phyloP scores from a whole-genome alignment of 106 monocot species.

The Dioscorea alata region DNA sequence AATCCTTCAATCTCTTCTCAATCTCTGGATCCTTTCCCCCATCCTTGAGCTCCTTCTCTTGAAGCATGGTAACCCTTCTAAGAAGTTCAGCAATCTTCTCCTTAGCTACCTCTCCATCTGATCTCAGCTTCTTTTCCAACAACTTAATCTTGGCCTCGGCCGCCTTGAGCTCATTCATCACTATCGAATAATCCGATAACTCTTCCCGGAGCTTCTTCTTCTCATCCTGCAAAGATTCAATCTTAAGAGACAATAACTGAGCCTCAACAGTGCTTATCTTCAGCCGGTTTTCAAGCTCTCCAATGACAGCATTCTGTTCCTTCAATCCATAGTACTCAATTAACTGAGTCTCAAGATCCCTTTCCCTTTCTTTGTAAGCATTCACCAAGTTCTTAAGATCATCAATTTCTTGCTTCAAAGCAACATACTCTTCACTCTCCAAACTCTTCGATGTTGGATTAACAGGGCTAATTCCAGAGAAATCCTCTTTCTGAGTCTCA shows the following conservation, averaged over 20 bases:
- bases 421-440: constrained; percentile 2
- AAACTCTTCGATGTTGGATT: not conserved
- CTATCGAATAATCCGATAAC: constrained; percentile 20
- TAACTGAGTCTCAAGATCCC: constrained; percentile 38
- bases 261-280: constrained; percentile 25
- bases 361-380: constrained; percentile 41
- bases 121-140: constrained; percentile 39
- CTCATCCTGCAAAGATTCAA: constrained; percentile 51
- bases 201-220: constrained; percentile 47
- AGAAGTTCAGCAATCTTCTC: constrained; percentile 37
- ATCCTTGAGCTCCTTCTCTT: constrained; percentile 17
- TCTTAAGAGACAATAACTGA: constrained; percentile 33
- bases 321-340: constrained; percentile 47
- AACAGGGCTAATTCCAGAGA: not conserved
- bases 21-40: constrained; percentile 21
- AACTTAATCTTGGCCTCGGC: constrained; percentile 26
- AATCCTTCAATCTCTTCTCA: constrained; percentile 33
- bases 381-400: constrained; percentile 30
- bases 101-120: constrained; percentile 28
- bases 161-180: constrained; percentile 31
- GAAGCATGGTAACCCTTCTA: constrained; percentile 24
- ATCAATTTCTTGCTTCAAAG: constrained; percentile 38
- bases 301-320: constrained; percentile 35
- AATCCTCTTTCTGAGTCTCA: not conserved
- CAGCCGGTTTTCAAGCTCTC: constrained; percentile 46